Conservation (phyloP, 2,329 filamentous ascomycete genomes). For the Fusarium sp. region DNA sequence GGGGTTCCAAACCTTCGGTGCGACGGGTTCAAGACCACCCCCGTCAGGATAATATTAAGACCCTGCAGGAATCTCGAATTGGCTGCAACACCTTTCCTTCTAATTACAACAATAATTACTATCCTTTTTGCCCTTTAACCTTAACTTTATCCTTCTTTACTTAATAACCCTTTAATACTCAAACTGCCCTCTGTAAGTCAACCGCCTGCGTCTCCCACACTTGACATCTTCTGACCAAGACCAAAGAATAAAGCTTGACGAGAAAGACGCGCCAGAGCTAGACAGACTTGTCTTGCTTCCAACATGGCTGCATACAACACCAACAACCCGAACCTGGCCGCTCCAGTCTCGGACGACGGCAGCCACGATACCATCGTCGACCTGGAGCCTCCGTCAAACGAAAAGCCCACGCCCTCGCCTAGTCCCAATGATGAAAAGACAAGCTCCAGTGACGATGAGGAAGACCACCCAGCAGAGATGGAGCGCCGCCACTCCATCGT, state of each 20-base stretch:
- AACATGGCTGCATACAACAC: conserved; percentile 25
- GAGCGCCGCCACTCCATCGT: conserved; percentile 35
- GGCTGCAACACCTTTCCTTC: background rate
- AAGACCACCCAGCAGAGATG: conserved; percentile 23
- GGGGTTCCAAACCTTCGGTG: conserved; percentile 17
- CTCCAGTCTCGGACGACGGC: conserved; percentile 22
- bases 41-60: conserved; percentile 29
- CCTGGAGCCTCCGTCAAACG: conserved; percentile 13
- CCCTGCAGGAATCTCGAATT: conserved; percentile 4
- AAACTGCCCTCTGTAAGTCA: conserved; percentile 17
- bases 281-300: conserved; percentile 14
- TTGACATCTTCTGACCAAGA: conserved; percentile 1
- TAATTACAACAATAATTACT: conserved; percentile 1
- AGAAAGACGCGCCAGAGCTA: conserved; percentile 1
- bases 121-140: conserved; percentile 2
- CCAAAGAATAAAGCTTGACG: conserved; percentile 8
- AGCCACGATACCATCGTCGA: conserved; percentile 34
- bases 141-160: background rate
- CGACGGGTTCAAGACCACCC: conserved; percentile 12
- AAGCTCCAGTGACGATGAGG: conserved; percentile 21
- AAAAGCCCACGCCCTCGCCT: conserved; percentile 6
- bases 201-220: background rate
- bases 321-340: conserved; percentile 13
- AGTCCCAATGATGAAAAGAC: conserved; percentile 1
- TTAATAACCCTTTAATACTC: conserved; percentile 19